Evolutionary conservation across 805 yeast species (phyloP), one percentile per base, ranked within the genome.

Genomic region (Saturnispora sanitii): DNA sequence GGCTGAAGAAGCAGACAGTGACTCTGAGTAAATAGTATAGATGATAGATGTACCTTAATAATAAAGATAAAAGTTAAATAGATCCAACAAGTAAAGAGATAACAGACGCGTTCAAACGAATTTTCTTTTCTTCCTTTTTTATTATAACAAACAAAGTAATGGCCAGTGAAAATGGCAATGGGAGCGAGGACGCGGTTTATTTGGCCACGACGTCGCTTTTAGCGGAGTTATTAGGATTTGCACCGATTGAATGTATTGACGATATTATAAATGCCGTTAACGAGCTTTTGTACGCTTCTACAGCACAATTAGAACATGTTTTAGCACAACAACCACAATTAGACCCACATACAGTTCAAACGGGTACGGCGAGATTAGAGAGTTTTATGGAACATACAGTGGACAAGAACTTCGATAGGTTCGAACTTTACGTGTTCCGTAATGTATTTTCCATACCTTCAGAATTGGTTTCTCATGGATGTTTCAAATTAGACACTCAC

Each of bases 191-290:
- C 26, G 34, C 27, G 6, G 7, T 46, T 8, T 54, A 49, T 37
- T 33, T 48, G 47, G 38, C 43, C 9, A 45, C 49, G 1, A 69
- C 73, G 7, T 67, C 72, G 33, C 50, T 86, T 15, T 66, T 88
- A 38, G 82, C 95, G 1, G 96, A 87, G 60, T 95, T 87, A 55
- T 63, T 88, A 27, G 95, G 84, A 27, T 84, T 73, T 52, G 82
- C 92, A 6, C 95, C 96, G 0, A 71, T 86, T 8, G 74, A 88
- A 1, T 62, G 87, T 12, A 71, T 88, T 5, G 96, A 88, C 51
- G 95, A 85, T 52, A 79, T 88, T 11, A 84, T 87, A 50, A 86
- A 87, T 58, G 83, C 86, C 1, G 92, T 85, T 19, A 87, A 87
- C 53, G 86, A 78, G 38, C 75, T 85, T 21, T 72, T 86, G 77